A percentile compares a stretch with the other conserved stretches of the same genome.
phyloP scores from a whole-genome alignment of 2,329 filamentous ascomycete species.

The Diplodia sapinea region DNA sequence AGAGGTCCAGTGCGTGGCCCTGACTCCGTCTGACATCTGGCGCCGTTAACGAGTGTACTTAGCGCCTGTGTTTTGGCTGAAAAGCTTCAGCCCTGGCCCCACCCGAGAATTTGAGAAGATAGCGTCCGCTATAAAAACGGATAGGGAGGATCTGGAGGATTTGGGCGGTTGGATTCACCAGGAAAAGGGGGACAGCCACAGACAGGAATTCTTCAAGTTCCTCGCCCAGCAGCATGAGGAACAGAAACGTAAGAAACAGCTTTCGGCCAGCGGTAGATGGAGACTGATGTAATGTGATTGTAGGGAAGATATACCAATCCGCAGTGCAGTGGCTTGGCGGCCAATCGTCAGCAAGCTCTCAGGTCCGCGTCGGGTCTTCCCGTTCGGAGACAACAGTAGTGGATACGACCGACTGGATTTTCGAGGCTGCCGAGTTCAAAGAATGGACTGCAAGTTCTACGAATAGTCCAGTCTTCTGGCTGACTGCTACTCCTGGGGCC shows the following conservation, averaged over 20 bases:
- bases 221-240: not conserved
- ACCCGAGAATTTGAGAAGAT: conserved; percentile 4
- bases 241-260: not conserved
- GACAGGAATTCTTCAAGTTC: conserved; percentile 3
- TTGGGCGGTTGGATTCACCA: conserved; percentile 2
- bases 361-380: not conserved
- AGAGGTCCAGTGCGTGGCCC: not conserved
- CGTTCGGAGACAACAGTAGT: not conserved
- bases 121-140: not conserved
- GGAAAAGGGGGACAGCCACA: not conserved
- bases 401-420: conserved; percentile 16
- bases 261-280: no score
- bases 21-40: not conserved
- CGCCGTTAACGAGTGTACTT: not conserved
- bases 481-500: conserved; percentile 12
- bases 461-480: conserved; percentile 19
- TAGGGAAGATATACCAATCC: not conserved
- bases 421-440: conserved; percentile 7
- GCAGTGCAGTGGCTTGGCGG: not conserved
- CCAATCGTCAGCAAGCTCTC: no score
- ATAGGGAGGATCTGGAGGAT: not conserved
- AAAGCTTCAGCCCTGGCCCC: not conserved
- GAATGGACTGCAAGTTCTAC: not conserved
- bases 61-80: not conserved
- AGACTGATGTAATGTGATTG: not conserved